Evolutionary conservation across 768 basidiomycete species (phyloP), one percentile per base, ranked within the genome.

Genomic region (Myochromella boudieri): DNA sequence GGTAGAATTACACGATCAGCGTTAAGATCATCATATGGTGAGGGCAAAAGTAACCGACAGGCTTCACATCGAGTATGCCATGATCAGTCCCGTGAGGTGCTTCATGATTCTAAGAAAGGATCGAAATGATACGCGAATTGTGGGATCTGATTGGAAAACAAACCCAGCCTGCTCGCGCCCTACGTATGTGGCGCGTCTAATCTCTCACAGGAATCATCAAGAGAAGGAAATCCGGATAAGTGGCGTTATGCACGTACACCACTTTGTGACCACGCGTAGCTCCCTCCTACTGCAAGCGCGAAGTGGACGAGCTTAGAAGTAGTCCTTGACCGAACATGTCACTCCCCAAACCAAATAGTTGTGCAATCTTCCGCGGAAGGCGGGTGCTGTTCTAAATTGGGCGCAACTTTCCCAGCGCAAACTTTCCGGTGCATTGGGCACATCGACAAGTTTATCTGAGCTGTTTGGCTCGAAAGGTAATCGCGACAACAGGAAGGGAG

Each of bases 331-430:
- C 62, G 62, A 67, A 64, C 58, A 63, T 63, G 62, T 64, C 60
- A 58, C 52, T 53, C 53, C 53, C 33, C 33, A 17, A 58, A 63
- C 61, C 60, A 60, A 59, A 60, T 46, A 53, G 60, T 62, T 68
- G 65, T 57, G 57, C 70, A 73, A 70, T 71, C 68, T 63, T 70
- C 74, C 74, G 72, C 68, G 71, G 68, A 66, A 70, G 69, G 63
- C 72, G 74, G 74, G 60, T 49, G 53, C 53, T 46, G 60, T 58
- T 58, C 69, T 67, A 68, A 63, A 67, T 66, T 66, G 57, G 61
- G 67, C 51, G 53, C 51, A 58, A 60, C 56, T 57, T 65, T 68
- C 67, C 58, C 63, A 67, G 56, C 51, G 42, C 54, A 65, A 74
- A 72, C 68, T 56, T 72, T 71, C 70, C 71, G 59, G 42, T 60